Conservation (phyloP, 106 monocot genomes). For the Dioscorea alata region DNA sequence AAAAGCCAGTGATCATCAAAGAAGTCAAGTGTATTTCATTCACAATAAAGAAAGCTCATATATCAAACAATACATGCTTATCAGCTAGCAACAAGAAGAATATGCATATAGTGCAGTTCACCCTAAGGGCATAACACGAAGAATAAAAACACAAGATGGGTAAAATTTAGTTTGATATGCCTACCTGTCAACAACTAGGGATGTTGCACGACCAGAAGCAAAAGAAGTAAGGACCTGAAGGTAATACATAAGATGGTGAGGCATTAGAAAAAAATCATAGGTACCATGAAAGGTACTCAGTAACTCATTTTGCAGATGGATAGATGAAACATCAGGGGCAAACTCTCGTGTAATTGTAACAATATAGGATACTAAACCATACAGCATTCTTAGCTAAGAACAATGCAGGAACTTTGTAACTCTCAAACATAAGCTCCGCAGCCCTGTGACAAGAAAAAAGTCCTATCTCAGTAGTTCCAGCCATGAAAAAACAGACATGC, state of each 20-base stretch:
- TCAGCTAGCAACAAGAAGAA: too few relatives aligned
- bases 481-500: too few relatives aligned
- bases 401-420: conserved; percentile 93
- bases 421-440: conserved; percentile 95
- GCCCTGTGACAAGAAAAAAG: conserved; percentile 40
- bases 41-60: too few relatives aligned
- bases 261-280: neutral
- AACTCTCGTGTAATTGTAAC: too few relatives aligned
- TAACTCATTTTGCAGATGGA: neutral
- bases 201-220: conserved; percentile 96
- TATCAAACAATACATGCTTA: too few relatives aligned
- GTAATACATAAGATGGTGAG: conserved; percentile 1
- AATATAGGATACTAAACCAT: conserved; percentile 13
- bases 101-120: too few relatives aligned
- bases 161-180: neutral
- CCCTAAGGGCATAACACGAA: neutral
- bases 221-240: conserved; percentile 93
- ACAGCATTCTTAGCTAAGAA: conserved; percentile 99
- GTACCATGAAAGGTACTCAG: too few relatives aligned
- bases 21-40: too few relatives aligned
- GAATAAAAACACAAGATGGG: neutral
- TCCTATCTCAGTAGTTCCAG: too few relatives aligned
- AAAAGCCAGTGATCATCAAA: too few relatives aligned
- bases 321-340: neutral
- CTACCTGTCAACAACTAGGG: conserved; percentile 95